These are phyloP conservation scores for Pichia nakasei DNA, from an alignment of 805 yeast genomes.

Conservation along the genomic window DNA sequence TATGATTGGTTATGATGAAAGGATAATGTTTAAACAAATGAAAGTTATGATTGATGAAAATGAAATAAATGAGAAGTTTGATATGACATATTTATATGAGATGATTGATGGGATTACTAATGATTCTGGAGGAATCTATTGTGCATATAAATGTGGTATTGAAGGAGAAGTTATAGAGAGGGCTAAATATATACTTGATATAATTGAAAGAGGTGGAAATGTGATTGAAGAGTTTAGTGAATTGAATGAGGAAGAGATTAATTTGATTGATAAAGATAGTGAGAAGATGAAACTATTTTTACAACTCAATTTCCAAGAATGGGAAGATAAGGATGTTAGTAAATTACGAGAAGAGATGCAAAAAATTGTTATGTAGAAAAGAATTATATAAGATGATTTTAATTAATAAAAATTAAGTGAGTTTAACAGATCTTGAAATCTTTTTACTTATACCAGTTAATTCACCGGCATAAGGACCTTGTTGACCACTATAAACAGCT, in stretches of 20 bases:
- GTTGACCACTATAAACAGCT: conserved; percentile 70
- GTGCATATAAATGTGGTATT: conserved; percentile 28
- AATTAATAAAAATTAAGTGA: not conserved
- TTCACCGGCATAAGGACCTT: conserved; percentile 87
- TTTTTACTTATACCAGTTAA: conserved; percentile 96
- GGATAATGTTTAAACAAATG: conserved; percentile 23
- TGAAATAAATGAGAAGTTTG: conserved; percentile 6
- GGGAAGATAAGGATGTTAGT: conserved; percentile 13
- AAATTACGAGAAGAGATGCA: not conserved
- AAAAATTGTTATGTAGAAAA: not conserved
- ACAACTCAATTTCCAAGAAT: conserved; percentile 6
- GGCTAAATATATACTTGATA: conserved; percentile 5
- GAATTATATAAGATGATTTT: not conserved
- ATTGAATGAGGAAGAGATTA: conserved; percentile 1
- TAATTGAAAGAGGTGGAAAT: not conserved
- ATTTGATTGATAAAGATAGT: not conserved
- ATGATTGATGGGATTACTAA: conserved; percentile 26
- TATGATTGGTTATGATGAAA: conserved; percentile 9
- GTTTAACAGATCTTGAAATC: conserved; percentile 63
- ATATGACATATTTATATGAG: conserved; percentile 28
- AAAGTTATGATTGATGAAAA: conserved; percentile 8
- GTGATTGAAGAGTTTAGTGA: conserved; percentile 1
- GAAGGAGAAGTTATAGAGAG: conserved; percentile 4
- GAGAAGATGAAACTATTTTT: conserved; percentile 1
- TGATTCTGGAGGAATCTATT: conserved; percentile 31